Base-by-base conservation (phyloP, 352 stramenopile species). In the Pythium biforme region DNA sequence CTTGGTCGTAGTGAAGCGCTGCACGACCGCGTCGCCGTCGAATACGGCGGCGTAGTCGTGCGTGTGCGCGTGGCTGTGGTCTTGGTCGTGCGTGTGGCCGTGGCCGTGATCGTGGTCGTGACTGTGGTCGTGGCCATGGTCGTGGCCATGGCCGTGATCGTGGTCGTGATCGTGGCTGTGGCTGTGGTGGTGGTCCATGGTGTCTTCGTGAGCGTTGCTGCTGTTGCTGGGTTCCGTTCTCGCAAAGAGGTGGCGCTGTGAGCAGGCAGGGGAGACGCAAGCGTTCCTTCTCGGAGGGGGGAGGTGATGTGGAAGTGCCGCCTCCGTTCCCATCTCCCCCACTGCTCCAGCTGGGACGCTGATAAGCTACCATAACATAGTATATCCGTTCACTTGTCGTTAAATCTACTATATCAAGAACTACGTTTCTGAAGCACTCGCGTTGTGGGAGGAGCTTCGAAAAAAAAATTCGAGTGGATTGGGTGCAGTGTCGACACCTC, bases 11-110 rank as follows among this genome's bases (percentile, higher is more conserved):
- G 70, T 78, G 68, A 94, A 94, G 62, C 81, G 81, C 20, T 71
- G 79, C 48, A 94, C 75, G 27, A 89, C 55, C 52, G 92, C 79
- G 64, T 90, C 80, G 45, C 69, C 76, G 59, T 89, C 80, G 50
- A 86, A 73, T 46, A 59, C 63, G 34, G 46, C 31, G 1, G 31
- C 64, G 34, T n/a, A n/a, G n/a, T n/a, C n/a, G n/a, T n/a, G n/a
- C 70, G 55, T 9, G 26, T 76, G 62, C 50, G 74, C 52, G 8
- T 81, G 73, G 19, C 37, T 47, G 54, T 86, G 76, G 27, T 25
- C 29, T 39, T 84, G 72, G 23, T 52, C 58, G 45, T 83, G 64
- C 26, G 56, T 34, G 31, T 69, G 68, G 8, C 9, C 1, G 48
- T 76, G 66, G 27, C 48, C 34, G 25, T 75, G 67, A 43, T 27